Evolutionary conservation across 129 eudicot genomes (phyloP).

Genomic region (Lactuca sativa): DNA sequence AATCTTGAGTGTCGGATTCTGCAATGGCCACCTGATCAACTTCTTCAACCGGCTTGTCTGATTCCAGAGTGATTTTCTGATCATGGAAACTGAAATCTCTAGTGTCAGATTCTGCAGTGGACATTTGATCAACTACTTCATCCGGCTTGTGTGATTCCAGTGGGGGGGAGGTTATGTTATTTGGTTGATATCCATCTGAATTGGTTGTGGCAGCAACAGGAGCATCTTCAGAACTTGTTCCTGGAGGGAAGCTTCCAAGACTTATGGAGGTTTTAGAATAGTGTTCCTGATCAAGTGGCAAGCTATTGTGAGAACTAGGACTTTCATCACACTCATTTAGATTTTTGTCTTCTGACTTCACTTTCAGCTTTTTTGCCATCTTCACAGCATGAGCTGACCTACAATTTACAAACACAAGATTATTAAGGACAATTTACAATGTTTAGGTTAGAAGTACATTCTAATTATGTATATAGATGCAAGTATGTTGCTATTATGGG

Average conservation of each 20-base stretch:
- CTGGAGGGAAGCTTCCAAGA: constrained; percentile 68
- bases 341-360: constrained; percentile 73
- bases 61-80: not conserved
- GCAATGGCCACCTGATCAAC: not conserved
- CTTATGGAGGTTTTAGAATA: constrained; percentile 74
- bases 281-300: constrained; percentile 86
- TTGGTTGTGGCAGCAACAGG: constrained; percentile 31
- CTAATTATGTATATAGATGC: too few species aligned
- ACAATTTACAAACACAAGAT: constrained; percentile 18
- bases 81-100: constrained; percentile 36
- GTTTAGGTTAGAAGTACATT: not conserved
- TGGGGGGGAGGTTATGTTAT: constrained; percentile 28
- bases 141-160: constrained; percentile 28
- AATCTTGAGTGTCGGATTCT: not conserved
- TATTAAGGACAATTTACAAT: not conserved
- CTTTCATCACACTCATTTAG: constrained; percentile 65
- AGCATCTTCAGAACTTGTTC: constrained; percentile 82
- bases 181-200: constrained; percentile 31
- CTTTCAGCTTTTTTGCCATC: constrained; percentile 67
- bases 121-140: constrained; percentile 33
- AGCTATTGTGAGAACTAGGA: constrained; percentile 74
- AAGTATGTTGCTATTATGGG: not conserved
- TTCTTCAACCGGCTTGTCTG: not conserved
- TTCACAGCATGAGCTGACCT: constrained; percentile 91
- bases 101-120: constrained; percentile 34